Evolutionary conservation across 2,329 filamentous ascomycete genomes (phyloP).

Genomic region (Achaetomium macrosporum): DNA sequence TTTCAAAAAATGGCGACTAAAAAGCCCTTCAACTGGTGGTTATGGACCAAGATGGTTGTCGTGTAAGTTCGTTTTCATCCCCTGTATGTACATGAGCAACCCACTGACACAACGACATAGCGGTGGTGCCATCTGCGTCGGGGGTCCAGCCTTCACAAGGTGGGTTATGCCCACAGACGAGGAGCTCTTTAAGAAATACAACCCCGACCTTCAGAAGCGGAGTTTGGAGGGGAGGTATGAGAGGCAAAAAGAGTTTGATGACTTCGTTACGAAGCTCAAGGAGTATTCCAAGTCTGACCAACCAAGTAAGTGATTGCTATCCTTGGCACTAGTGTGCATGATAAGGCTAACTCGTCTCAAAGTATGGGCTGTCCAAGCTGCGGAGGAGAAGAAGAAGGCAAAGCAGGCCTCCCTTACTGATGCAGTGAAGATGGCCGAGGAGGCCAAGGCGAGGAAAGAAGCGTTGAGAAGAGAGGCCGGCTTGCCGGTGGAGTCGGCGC

Average conservation of each 20-base stretch:
- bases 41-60: constrained; percentile 64
- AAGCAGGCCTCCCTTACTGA: constrained; percentile 34
- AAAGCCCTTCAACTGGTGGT: constrained; percentile 48
- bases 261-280: constrained; percentile 79
- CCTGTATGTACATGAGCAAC: neutral
- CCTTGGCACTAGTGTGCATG: too few species aligned
- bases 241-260: constrained; percentile 78
- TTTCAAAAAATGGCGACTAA: constrained; percentile 29
- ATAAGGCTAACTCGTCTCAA: neutral
- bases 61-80: constrained; percentile 47
- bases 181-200: constrained; percentile 87
- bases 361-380: constrained; percentile 47
- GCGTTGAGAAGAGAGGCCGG: constrained; percentile 46
- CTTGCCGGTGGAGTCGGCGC: constrained; percentile 33
- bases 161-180: constrained; percentile 82
- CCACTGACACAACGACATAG: constrained; percentile 40
- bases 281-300: constrained; percentile 87
- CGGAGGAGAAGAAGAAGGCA: constrained; percentile 41
- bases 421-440: constrained; percentile 34
- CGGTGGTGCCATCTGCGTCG: constrained; percentile 65
- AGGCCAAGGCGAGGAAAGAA: constrained; percentile 40
- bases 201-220: constrained; percentile 85
- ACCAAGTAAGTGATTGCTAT: constrained; percentile 61
- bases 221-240: constrained; percentile 73
- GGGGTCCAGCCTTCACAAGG: constrained; percentile 77